phyloP scores from a whole-genome alignment of 169 alveolate species.

The Babesia ovata region DNA sequence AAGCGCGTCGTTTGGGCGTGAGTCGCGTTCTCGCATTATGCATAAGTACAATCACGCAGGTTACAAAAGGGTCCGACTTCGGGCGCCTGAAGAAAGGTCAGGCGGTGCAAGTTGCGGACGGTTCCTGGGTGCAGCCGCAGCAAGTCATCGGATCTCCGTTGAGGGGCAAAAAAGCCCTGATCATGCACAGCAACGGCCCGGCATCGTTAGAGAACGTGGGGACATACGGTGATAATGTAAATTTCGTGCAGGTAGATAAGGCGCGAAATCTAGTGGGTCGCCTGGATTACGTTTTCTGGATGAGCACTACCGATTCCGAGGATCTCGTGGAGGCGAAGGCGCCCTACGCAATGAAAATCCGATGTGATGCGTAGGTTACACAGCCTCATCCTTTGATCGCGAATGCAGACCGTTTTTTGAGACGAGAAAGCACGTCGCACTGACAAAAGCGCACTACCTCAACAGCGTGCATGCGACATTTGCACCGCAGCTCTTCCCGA shows the following conservation, averaged over 20 bases:
- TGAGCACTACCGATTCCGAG: not conserved
- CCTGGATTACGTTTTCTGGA: not conserved
- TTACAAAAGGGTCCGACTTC: constrained; percentile 84
- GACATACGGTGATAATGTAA: not conserved
- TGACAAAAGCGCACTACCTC: not conserved
- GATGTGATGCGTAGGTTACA: constrained; percentile 2
- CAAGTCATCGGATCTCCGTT: constrained; percentile 85
- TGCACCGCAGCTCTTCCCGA: constrained; percentile 18
- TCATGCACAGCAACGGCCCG: constrained; percentile 37
- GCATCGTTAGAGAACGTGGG: constrained; percentile 19
- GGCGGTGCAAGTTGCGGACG: constrained; percentile 72
- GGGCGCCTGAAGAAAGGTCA: constrained; percentile 86
- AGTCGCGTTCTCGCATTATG: not conserved
- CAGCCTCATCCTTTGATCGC: not conserved
- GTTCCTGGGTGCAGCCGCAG: constrained; percentile 75
- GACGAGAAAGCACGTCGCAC: not conserved
- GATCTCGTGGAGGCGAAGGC: not conserved
- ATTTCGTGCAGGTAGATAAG: not conserved
- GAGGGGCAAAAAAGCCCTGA: constrained; percentile 69
- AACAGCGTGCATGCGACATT: not conserved
- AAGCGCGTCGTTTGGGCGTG: not conserved
- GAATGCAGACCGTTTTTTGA: not conserved
- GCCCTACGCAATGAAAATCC: not conserved
- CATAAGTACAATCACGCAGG: constrained; percentile 24
- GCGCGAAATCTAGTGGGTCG: not conserved